Evolutionary conservation across 257 asterid genomes (phyloP).

Genomic region (Solanum paucissectum): DNA sequence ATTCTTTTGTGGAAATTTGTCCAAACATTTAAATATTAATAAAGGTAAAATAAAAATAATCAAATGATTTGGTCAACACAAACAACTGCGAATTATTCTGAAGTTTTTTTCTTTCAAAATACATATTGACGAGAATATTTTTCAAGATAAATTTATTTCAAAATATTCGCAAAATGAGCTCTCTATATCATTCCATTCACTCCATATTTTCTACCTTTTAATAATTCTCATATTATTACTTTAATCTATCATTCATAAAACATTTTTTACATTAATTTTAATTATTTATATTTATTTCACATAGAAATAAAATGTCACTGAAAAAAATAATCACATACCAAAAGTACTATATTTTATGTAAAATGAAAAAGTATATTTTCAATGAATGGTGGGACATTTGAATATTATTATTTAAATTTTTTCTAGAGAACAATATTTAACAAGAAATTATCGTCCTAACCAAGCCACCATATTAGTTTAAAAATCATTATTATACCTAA

Average conservation of each 20-base stretch:
- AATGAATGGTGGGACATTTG: background rate
- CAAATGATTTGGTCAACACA: background rate
- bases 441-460: background rate
- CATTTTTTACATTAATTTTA: background rate
- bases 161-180: background rate
- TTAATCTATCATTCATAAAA: background rate
- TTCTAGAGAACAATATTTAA: background rate
- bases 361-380: background rate
- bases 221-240: background rate
- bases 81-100: background rate
- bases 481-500: background rate
- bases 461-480: too few species aligned
- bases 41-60: background rate
- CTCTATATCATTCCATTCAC: background rate
- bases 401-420: background rate
- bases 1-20: too few species aligned
- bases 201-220: background rate
- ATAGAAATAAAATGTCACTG: too few species aligned
- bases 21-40: too few species aligned
- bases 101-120: background rate
- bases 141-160: background rate
- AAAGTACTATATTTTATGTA: background rate
- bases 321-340: background rate
- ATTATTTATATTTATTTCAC: background rate
- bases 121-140: background rate